phyloP scores from a whole-genome alignment of 805 yeast species.

The Yamadazyma laniorum region DNA sequence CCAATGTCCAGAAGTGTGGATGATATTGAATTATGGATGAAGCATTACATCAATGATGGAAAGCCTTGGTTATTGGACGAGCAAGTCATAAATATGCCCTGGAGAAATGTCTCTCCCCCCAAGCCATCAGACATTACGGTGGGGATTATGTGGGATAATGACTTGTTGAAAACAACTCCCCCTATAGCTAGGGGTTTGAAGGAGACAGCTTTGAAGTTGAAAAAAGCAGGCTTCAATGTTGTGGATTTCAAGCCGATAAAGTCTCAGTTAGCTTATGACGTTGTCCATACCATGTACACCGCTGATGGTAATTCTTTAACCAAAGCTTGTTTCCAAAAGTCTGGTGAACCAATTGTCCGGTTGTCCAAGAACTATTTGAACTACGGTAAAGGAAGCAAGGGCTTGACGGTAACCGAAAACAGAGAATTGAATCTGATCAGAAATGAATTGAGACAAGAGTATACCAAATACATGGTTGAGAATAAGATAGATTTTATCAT shows the following conservation, averaged over 20 bases:
- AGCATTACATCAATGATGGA: slow-evolving; percentile 57
- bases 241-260: slow-evolving; percentile 57
- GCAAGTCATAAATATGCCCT: slow-evolving; percentile 46
- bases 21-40: slow-evolving; percentile 70
- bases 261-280: slow-evolving; percentile 56
- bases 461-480: slow-evolving; percentile 49
- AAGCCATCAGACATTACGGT: slow-evolving; percentile 47
- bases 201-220: slow-evolving; percentile 50
- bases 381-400: slow-evolving; percentile 55
- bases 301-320: slow-evolving; percentile 67
- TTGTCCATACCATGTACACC: slow-evolving; percentile 55
- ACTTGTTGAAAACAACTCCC: slow-evolving; percentile 63
- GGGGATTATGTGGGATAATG: slow-evolving; percentile 64
- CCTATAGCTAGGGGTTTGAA: slow-evolving; percentile 59
- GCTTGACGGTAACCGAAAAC: slow-evolving; percentile 47
- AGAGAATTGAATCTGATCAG: slow-evolving; percentile 53
- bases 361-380: slow-evolving; percentile 61
- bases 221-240: slow-evolving; percentile 56
- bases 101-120: slow-evolving; percentile 48
- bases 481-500: slow-evolving; percentile 63
- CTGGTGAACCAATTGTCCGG: slow-evolving; percentile 70
- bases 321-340: slow-evolving; percentile 45
- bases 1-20: slow-evolving; percentile 65
- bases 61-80: slow-evolving; percentile 60
- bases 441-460: slow-evolving; percentile 58